Evolutionary conservation across 2,329 filamentous ascomycete genomes (phyloP).

Genomic region (Verticillium isaacii): DNA sequence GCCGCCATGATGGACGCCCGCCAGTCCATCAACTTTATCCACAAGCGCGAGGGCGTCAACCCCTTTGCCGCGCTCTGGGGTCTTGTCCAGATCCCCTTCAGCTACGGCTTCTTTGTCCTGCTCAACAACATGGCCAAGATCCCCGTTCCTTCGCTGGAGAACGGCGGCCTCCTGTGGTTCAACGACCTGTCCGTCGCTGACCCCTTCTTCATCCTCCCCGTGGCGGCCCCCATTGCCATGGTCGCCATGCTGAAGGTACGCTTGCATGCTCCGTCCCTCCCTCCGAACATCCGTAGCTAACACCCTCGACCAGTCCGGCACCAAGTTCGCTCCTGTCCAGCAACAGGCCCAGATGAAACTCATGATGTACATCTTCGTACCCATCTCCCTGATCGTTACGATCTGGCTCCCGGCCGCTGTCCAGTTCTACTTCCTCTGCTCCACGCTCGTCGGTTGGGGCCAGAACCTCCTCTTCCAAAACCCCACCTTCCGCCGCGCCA

Average conservation of each 20-base stretch:
- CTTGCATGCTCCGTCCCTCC: background rate
- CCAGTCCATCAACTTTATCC: constrained; percentile 29
- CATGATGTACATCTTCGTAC: constrained; percentile 38
- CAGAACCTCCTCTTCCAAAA: constrained; percentile 32
- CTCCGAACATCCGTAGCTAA: constrained; percentile 11
- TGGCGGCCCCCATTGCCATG: constrained; percentile 51
- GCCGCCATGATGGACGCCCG: constrained; percentile 36
- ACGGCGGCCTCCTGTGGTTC: constrained; percentile 73
- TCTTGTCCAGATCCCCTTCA: constrained; percentile 56
- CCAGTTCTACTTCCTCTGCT: constrained; percentile 43
- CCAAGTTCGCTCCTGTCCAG: constrained; percentile 24
- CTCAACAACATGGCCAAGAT: constrained; percentile 68
- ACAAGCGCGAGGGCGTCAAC: constrained; percentile 30
- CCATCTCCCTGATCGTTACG: constrained; percentile 38
- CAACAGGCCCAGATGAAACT: constrained; percentile 32
- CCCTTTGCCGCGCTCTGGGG: constrained; percentile 30
- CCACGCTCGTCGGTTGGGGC: constrained; percentile 24
- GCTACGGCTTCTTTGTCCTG: constrained; percentile 76
- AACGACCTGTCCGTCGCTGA: constrained; percentile 70
- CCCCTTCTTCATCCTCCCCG: constrained; percentile 72
- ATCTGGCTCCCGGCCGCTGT: constrained; percentile 42
- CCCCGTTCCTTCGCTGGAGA: constrained; percentile 74
- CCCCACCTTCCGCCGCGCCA: constrained; percentile 30
- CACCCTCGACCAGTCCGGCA: constrained; percentile 24
- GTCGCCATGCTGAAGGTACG: constrained; percentile 50